Percentiles rank a stretch among this genome's conserved stretches.
Evolutionary conservation across 2,329 filamentous ascomycete species (phyloP).

Genomic region (Trichoderma sp.): DNA sequence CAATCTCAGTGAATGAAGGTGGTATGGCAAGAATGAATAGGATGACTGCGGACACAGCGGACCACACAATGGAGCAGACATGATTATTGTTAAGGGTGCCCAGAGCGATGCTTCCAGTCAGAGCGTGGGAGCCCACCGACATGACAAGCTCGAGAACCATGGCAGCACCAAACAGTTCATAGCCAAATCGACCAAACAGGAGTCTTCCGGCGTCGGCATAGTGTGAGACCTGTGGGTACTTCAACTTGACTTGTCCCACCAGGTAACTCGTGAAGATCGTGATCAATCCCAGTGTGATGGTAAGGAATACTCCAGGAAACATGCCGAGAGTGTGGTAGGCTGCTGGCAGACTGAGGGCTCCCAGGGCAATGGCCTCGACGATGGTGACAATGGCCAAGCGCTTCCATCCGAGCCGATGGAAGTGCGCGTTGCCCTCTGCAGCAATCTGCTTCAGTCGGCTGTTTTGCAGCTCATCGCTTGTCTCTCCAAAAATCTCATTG

Average conservation of each 20-base stretch:
- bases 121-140: slow-evolving; percentile 64
- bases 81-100: slow-evolving; percentile 59
- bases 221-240: slow-evolving; percentile 55
- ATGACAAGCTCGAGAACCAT: slow-evolving; percentile 65
- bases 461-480: slow-evolving; percentile 34
- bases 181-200: slow-evolving; percentile 56
- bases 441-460: slow-evolving; percentile 46
- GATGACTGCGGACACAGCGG: slow-evolving; percentile 41
- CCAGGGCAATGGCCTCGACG: slow-evolving; percentile 54
- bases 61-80: slow-evolving; percentile 42
- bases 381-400: slow-evolving; percentile 52
- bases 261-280: slow-evolving; percentile 44
- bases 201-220: slow-evolving; percentile 66
- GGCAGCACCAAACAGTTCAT: slow-evolving; percentile 58
- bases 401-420: slow-evolving; percentile 54
- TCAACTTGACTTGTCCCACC: slow-evolving; percentile 44
- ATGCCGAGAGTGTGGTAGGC: slow-evolving; percentile 45
- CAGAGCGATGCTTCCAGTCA: slow-evolving; percentile 66
- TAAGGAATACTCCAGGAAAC: slow-evolving; percentile 41
- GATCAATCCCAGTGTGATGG: slow-evolving; percentile 39
- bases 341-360: slow-evolving; percentile 48
- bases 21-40: slow-evolving; percentile 44
- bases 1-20: slow-evolving; percentile 44
- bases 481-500: slow-evolving; percentile 28
- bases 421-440: slow-evolving; percentile 45